These are phyloP conservation scores for Gastrolobium bilobum DNA, from an alignment of 306 rosid genomes.

Conservation along the genomic window DNA sequence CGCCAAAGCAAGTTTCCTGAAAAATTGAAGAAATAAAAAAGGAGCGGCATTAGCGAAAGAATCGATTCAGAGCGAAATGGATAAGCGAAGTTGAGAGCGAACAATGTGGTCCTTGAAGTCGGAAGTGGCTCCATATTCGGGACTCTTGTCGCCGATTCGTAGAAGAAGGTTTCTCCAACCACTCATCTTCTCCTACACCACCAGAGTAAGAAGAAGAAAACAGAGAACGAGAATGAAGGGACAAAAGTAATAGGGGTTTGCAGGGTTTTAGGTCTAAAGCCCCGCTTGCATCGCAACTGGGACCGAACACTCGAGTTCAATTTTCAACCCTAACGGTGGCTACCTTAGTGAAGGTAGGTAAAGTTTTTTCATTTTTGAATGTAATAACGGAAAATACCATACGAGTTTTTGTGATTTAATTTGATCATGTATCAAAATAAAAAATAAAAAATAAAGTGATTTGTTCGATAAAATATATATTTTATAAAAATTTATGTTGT, in stretches of 20 bases:
- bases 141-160: slow-evolving; percentile 89
- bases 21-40: slow-evolving; percentile 44
- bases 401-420: no score
- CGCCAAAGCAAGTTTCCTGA: slow-evolving; percentile 89
- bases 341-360: not conserved
- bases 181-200: slow-evolving; percentile 56
- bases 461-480: no score
- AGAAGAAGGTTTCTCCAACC: slow-evolving; percentile 88
- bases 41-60: slow-evolving; percentile 17
- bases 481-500: no score
- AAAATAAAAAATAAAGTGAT: no score
- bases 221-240: not conserved
- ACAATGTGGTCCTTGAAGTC: slow-evolving; percentile 98
- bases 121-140: slow-evolving; percentile 81
- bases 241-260: slow-evolving; percentile 22
- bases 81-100: slow-evolving; percentile 34
- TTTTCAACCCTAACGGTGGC: slow-evolving; percentile 47
- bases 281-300: not conserved
- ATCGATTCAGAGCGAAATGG: not conserved
- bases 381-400: no score
- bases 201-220: not conserved
- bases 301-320: slow-evolving; percentile 8
- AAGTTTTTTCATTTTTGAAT: not conserved
- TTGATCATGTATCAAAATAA: no score
- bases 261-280: slow-evolving; percentile 45